Base-by-base conservation (phyloP, 2,329 filamentous ascomycete genomes). In the Neoscytalidium dimidiatum region DNA sequence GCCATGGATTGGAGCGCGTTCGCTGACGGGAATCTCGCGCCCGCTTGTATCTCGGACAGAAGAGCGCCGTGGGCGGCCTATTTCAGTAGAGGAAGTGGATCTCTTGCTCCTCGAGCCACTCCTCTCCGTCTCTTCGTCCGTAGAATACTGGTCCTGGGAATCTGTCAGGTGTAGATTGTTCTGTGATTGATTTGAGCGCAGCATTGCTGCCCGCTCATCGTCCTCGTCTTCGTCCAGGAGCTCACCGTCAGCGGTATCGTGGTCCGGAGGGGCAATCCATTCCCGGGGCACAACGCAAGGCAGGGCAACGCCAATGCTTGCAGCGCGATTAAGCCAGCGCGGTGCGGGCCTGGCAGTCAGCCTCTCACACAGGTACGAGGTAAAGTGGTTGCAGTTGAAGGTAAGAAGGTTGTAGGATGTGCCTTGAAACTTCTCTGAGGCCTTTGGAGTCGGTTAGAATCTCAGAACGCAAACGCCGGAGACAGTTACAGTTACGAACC, bases 331-430 rank as follows among this genome's bases (percentile, higher is more conserved):
- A 62, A 96, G 80, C 90, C 92, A 96, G 19, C 77, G 79, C 0
- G 92, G 92, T 0, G 90, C 90, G 0, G 87, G 81, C 51, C 86
- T 84, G 5, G 88, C 87, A 1, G 91, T 94, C 63, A 96, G 83
- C 69, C 86, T 86, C 74, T 89, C 83, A 77, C 90, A 93, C 19
- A 96, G 84, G 71, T 90, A 87, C 21, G 87, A 88, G 2, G 92
- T 94, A 75, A 96, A 96, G 75, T 96, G 92, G 75, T 96, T 96
- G 84, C 92, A 96, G 77, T 96, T 96, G 70, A 88, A 88, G 21
- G 89, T 92, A 49, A 96, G 83, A 14, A 96, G 85, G 72, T 95
- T 94, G 78, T 96, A 95, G 14, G 85, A 85, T 0, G 88, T 88
- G 26, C 92, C 92, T 64, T 88, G 84, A 71, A 95, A 96, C 69